Percentiles rank a stretch among this genome's conserved stretches.
These are phyloP conservation scores for Eutrema japonicum DNA, from an alignment of 345 rosid genomes.

Conservation along the genomic window DNA sequence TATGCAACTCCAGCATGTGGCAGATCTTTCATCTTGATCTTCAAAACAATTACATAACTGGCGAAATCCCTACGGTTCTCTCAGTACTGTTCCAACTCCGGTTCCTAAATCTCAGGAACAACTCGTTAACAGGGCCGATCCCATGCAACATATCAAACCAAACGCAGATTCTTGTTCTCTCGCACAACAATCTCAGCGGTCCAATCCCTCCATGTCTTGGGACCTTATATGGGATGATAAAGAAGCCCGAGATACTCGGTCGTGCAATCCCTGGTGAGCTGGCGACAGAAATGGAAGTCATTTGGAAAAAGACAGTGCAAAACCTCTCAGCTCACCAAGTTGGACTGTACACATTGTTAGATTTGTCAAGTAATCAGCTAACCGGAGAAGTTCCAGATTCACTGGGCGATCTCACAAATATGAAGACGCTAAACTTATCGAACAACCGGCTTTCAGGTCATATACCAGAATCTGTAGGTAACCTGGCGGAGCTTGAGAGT, in stretches of 20 bases:
- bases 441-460: slow-evolving; percentile 4
- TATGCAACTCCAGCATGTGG: neutral
- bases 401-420: neutral
- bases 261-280: neutral
- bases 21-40: slow-evolving; percentile 8
- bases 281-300: slow-evolving; percentile 6
- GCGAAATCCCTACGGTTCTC: slow-evolving; percentile 5
- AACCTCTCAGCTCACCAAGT: slow-evolving; percentile 1
- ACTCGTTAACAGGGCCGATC: slow-evolving; percentile 5
- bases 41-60: slow-evolving; percentile 3
- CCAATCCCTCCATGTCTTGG: slow-evolving; percentile 3
- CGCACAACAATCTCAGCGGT: neutral
- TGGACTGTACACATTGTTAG: neutral
- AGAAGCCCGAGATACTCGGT: neutral
- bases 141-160: slow-evolving; percentile 7
- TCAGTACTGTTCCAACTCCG: slow-evolving; percentile 5
- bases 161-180: slow-evolving; percentile 9
- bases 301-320: neutral
- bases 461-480: neutral
- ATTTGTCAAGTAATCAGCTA: slow-evolving; percentile 15
- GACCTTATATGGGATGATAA: neutral
- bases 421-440: slow-evolving; percentile 11
- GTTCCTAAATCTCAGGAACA: slow-evolving; percentile 7
- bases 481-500: slow-evolving; percentile 5
- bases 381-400: slow-evolving; percentile 2